Percentiles rank a stretch among this genome's conserved stretches.
These are phyloP conservation scores for Dactylellina drechsleri DNA, from an alignment of 2,329 filamentous ascomycete genomes.

Conservation along the genomic window DNA sequence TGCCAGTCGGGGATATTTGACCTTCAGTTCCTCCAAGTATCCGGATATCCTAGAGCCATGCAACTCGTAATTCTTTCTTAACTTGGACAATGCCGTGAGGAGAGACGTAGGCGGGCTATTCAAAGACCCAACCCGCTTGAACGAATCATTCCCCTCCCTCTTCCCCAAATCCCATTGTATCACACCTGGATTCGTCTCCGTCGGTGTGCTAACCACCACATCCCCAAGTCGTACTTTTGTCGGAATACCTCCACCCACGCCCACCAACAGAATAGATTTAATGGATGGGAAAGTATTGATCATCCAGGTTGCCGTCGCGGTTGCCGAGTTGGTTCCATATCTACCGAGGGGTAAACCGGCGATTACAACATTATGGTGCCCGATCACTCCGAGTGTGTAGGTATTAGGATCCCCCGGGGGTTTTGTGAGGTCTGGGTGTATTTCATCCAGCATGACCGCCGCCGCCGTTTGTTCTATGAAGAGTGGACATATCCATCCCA, in stretches of 20 bases:
- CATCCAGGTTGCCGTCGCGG: not conserved
- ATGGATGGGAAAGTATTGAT: not conserved
- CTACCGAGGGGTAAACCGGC: not conserved
- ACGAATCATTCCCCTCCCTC: not conserved
- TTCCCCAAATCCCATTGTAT: not conserved
- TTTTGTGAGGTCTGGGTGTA: not conserved
- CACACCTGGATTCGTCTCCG: not conserved
- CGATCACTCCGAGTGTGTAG: not conserved
- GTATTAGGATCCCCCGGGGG: not conserved
- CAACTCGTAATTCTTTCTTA: constrained; percentile 4
- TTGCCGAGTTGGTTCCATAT: not conserved
- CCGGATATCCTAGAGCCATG: constrained; percentile 11
- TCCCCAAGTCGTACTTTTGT: not conserved
- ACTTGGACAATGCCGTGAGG: constrained; percentile 9
- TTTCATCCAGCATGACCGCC: not conserved
- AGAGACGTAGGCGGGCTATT: constrained; percentile 10
- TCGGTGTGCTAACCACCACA: not conserved
- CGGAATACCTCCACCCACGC: not conserved
- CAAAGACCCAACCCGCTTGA: constrained; percentile 2
- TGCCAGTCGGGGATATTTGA: constrained; percentile 9
- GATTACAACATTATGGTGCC: not conserved
- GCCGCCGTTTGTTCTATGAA: not conserved
- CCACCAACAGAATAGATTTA: not conserved
- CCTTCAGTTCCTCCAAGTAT: constrained; percentile 5
- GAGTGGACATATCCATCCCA: constrained; percentile 10